Percentiles rank a stretch among this genome's conserved stretches.
phyloP scores from a whole-genome alignment of 2,329 filamentous ascomycete species.

The Geosmithia putterillii region DNA sequence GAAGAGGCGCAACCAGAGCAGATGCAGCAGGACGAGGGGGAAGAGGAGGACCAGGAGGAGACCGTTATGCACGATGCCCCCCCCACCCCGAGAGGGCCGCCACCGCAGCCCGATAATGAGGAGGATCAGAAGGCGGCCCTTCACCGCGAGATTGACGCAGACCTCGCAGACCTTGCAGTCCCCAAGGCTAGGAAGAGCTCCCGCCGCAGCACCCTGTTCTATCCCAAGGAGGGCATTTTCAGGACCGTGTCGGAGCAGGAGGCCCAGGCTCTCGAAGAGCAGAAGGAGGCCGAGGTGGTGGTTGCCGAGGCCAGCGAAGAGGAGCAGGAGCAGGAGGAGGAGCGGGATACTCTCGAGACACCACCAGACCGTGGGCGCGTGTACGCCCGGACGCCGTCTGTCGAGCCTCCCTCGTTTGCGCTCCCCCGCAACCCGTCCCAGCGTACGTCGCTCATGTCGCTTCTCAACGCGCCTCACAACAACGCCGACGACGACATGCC shows the following conservation, averaged over 20 bases:
- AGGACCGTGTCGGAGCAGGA: constrained; percentile 45
- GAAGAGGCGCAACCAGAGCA: neutral
- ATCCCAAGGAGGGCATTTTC: constrained; percentile 51
- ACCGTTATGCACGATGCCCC: neutral
- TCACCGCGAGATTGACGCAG: constrained; percentile 2
- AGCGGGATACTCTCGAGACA: no score
- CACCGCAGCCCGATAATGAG: neutral
- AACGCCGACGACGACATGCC: constrained; percentile 16
- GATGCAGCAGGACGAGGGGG: neutral
- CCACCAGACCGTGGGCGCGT: constrained; percentile 15
- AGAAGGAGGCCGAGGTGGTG: constrained; percentile 11
- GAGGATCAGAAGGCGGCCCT: constrained; percentile 1
- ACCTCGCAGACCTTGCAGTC: constrained; percentile 10
- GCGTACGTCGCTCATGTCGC: constrained; percentile 47
- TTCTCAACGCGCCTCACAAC: constrained; percentile 43
- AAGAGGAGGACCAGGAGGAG: neutral
- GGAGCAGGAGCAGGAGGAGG: constrained; percentile 7
- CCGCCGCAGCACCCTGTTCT: constrained; percentile 42
- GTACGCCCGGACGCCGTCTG: constrained; percentile 48
- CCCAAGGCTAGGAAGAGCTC: constrained; percentile 23
- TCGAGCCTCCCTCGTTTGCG: constrained; percentile 49
- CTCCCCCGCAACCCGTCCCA: constrained; percentile 29
- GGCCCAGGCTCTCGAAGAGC: constrained; percentile 27
- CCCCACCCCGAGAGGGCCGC: neutral
- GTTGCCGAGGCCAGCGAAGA: constrained; percentile 1